Evolutionary conservation across 306 rosid genomes (phyloP).

Genomic region (cucumber (Cucumis sativus)): DNA sequence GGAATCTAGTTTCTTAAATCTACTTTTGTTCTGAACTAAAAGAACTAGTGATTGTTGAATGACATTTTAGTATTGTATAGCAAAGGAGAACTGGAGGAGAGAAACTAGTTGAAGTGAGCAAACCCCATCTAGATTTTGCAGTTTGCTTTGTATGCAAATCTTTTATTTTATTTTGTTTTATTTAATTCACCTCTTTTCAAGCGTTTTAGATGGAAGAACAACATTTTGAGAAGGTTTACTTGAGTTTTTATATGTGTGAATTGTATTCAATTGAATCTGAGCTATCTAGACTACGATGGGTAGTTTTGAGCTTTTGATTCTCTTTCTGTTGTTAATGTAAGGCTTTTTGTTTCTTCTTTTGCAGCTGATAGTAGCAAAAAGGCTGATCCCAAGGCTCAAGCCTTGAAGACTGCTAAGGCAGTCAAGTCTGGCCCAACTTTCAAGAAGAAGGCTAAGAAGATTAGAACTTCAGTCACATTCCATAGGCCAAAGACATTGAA

Average conservation of each 20-base stretch:
- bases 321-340: not conserved
- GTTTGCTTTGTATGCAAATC: not conserved
- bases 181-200: not conserved
- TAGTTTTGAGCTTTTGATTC: not conserved
- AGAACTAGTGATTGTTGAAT: not conserved
- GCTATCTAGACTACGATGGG: not conserved
- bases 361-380: not conserved
- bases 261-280: not conserved
- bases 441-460: slow-evolving; percentile 7
- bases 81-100: not conserved
- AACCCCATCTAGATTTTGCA: not conserved
- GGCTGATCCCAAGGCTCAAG: slow-evolving; percentile 6
- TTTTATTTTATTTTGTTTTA: too few relatives aligned
- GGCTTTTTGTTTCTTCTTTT: not conserved
- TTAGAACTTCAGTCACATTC: slow-evolving; percentile 6
- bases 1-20: not conserved
- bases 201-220: not conserved
- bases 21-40: not conserved
- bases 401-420: slow-evolving; percentile 11
- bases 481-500: slow-evolving; percentile 11
- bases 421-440: slow-evolving; percentile 5
- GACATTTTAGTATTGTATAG: not conserved
- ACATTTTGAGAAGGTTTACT: not conserved
- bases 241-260: not conserved
- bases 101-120: not conserved